phyloP scores from a whole-genome alignment of 1,284 basidiomycete species.

The Rhodotorula mucilaginosa region DNA sequence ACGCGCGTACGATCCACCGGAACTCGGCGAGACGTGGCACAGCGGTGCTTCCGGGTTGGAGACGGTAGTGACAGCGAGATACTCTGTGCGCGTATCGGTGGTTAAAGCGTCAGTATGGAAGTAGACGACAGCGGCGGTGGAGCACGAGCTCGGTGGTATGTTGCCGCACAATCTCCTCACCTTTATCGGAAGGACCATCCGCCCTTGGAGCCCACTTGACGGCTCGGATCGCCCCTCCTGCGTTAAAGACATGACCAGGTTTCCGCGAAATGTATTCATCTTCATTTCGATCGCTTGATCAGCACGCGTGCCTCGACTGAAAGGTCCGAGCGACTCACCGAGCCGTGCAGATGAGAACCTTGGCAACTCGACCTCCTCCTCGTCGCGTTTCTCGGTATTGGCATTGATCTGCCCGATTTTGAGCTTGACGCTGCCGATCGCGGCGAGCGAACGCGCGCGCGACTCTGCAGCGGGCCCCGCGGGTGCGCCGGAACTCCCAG shows the following conservation, averaged over 20 bases:
- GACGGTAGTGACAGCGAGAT: constrained; percentile 76
- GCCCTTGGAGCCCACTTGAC: constrained; percentile 86
- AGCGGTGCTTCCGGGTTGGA: constrained; percentile 43
- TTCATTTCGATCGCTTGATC: not conserved
- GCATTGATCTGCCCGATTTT: constrained; percentile 28
- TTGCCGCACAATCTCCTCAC: not conserved
- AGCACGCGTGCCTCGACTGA: not conserved
- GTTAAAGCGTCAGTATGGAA: not conserved
- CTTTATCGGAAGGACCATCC: constrained; percentile 49
- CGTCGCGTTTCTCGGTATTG: constrained; percentile 47
- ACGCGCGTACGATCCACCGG: not conserved
- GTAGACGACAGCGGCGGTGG: too few species aligned
- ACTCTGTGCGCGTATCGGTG: constrained; percentile 56
- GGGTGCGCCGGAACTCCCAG: too few species aligned
- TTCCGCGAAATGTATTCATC: constrained; percentile 42
- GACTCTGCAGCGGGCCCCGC: not conserved
- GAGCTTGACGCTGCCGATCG: not conserved
- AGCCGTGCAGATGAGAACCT: constrained; percentile 61
- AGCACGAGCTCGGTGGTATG: too few species aligned
- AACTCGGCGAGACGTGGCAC: not conserved
- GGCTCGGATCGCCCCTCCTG: constrained; percentile 79
- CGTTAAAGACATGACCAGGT: constrained; percentile 67
- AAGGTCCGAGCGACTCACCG: constrained; percentile 53
- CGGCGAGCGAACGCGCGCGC: not conserved
- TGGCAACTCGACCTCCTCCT: constrained; percentile 55